Evolutionary conservation across 1,284 basidiomycete species (phyloP).

Genomic region (Ustilago cynodontis): DNA sequence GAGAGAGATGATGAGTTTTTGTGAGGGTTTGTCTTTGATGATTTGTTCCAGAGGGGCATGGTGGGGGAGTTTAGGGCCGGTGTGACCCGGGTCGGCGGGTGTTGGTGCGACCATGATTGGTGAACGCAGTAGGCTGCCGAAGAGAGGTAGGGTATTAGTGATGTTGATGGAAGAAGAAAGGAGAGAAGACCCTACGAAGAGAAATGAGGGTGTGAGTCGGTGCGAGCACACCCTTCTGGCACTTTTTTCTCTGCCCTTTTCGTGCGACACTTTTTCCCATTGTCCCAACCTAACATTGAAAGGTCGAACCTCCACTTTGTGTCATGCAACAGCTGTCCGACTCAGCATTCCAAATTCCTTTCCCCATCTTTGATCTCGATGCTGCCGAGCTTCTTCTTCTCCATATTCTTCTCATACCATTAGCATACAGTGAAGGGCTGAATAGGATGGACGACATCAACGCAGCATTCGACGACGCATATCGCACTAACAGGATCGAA

Average conservation of each 20-base stretch:
- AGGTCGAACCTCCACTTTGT: conserved; percentile 25
- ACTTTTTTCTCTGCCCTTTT: conserved; percentile 17
- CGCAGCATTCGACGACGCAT: conserved; percentile 57
- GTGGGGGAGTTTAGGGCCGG: conserved; percentile 25
- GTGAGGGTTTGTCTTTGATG: conserved; percentile 52
- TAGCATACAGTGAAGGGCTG: neutral
- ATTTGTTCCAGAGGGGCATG: conserved; percentile 42
- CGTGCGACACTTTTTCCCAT: conserved; percentile 16
- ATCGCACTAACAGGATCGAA: conserved; percentile 40
- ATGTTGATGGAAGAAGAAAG: neutral
- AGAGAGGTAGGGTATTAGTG: neutral
- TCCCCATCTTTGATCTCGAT: neutral
- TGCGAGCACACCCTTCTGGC: neutral
- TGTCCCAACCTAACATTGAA: neutral
- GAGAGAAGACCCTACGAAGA: conserved; percentile 3
- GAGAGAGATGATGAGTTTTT: conserved; percentile 53
- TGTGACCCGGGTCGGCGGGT: neutral
- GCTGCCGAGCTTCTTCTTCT: neutral
- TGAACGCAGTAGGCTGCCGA: neutral
- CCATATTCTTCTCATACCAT: neutral
- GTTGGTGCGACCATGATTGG: conserved; percentile 7
- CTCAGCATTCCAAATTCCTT: neutral
- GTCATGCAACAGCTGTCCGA: neutral
- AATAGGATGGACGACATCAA: conserved; percentile 33
- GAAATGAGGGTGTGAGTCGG: neutral